Evolutionary conservation across 2,329 filamentous ascomycete genomes (phyloP).

Genomic region (Pseudocercospora musae): DNA sequence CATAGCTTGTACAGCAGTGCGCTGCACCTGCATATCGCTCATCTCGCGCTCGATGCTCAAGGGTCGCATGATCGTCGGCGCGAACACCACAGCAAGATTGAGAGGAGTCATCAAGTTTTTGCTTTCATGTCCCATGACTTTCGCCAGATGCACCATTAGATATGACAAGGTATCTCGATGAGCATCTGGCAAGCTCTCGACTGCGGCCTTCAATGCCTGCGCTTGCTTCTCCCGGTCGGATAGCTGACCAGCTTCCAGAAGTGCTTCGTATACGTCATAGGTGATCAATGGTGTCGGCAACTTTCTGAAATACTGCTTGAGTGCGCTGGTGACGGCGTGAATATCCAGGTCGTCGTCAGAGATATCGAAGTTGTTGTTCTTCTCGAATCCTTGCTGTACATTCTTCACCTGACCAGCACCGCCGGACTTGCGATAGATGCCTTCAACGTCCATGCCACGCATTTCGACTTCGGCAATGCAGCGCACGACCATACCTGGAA

Average conservation of each 20-base stretch:
- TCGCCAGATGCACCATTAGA: conserved; percentile 85
- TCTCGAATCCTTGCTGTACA: conserved; percentile 89
- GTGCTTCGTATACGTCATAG: conserved; percentile 84
- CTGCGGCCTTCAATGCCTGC: conserved; percentile 66
- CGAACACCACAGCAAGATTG: conserved; percentile 95
- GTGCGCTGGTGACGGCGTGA: conserved; percentile 86
- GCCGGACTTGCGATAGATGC: conserved; percentile 96
- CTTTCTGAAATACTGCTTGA: conserved; percentile 98
- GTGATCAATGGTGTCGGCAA: conserved; percentile 86
- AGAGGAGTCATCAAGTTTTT: conserved; percentile 96
- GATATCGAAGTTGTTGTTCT: conserved; percentile 74
- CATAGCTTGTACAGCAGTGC: conserved; percentile 85
- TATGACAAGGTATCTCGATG: conserved; percentile 91
- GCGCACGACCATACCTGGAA: conserved; percentile 84
- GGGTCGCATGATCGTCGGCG: conserved; percentile 94
- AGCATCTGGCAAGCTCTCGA: conserved; percentile 74
- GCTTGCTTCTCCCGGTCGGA: conserved; percentile 65
- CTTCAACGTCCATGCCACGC: conserved; percentile 94
- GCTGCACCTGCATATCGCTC: conserved; percentile 93
- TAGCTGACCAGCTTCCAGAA: conserved; percentile 68
- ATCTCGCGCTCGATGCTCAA: conserved; percentile 88
- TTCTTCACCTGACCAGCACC: conserved; percentile 86
- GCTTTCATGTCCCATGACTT: conserved; percentile 76
- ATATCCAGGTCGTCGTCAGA: conserved; percentile 93
- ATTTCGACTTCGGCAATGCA: conserved; percentile 97